phyloP scores from a whole-genome alignment of 2,329 filamentous ascomycete species.

The Monosporascus sp. region DNA sequence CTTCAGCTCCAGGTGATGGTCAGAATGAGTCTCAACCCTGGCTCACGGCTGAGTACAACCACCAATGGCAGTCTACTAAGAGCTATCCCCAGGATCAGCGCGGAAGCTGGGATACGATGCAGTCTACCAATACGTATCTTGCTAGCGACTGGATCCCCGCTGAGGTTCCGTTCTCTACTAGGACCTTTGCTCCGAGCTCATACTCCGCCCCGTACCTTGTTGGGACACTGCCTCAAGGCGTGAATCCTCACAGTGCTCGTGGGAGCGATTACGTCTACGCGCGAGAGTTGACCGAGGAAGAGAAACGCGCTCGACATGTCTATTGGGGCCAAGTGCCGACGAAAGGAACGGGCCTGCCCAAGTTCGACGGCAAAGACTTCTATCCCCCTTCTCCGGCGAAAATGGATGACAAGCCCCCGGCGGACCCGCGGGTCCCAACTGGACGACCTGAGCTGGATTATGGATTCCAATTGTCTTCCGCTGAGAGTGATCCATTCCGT shows the following conservation, averaged over 20 bases:
- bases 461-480: conserved; percentile 5
- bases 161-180: background rate
- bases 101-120: conserved; percentile 7
- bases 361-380: conserved; percentile 61
- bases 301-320: conserved; percentile 51
- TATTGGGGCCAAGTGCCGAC: conserved; percentile 55
- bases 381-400: conserved; percentile 52
- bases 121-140: conserved; percentile 6
- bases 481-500: conserved; percentile 22
- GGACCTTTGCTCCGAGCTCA: conserved; percentile 1
- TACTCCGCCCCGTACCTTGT: conserved; percentile 46
- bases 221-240: conserved; percentile 42
- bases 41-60: background rate
- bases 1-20: background rate
- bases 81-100: conserved; percentile 6
- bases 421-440: background rate
- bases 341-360: conserved; percentile 49
- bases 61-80: conserved; percentile 3
- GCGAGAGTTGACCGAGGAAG: conserved; percentile 53
- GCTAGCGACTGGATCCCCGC: conserved; percentile 3
- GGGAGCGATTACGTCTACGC: conserved; percentile 48
- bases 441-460: conserved; percentile 10
- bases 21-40: conserved; percentile 6
- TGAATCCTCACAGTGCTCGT: conserved; percentile 34
- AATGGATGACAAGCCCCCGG: conserved; percentile 1